Percentiles rank a stretch among this genome's conserved stretches.
These are phyloP conservation scores for Alternaria arborescens DNA, from an alignment of 2,329 filamentous ascomycete genomes.

Conservation along the genomic window DNA sequence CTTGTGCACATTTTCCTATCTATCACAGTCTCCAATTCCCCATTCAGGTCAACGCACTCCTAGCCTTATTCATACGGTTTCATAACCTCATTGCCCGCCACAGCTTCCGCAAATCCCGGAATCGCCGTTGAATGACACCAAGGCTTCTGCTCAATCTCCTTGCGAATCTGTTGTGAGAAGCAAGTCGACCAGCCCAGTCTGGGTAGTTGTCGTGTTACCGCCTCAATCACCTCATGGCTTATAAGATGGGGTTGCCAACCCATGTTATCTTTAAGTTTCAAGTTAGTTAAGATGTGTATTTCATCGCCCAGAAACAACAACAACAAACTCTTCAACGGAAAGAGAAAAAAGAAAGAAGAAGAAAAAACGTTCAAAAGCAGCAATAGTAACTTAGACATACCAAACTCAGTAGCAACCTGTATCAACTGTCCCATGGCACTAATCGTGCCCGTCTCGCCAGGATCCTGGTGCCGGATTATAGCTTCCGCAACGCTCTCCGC, in stretches of 20 bases:
- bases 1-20: neutral
- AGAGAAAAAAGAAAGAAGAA: too few species aligned
- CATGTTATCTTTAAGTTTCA: neutral
- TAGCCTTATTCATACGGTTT: neutral
- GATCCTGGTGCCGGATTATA: slow-evolving; percentile 9
- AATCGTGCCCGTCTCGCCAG: slow-evolving; percentile 5
- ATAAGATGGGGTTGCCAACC: slow-evolving; percentile 8
- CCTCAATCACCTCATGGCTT: neutral
- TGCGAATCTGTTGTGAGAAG: neutral
- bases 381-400: neutral
- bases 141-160: slow-evolving; percentile 3
- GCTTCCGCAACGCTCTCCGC: slow-evolving; percentile 11
- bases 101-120: neutral
- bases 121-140: slow-evolving; percentile 6
- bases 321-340: too few species aligned
- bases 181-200: slow-evolving; percentile 2
- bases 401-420: slow-evolving; percentile 5
- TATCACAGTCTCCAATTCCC: neutral
- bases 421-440: slow-evolving; percentile 4
- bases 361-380: too few species aligned
- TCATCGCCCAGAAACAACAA: too few species aligned
- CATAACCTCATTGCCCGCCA: slow-evolving; percentile 5
- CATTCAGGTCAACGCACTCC: too few species aligned
- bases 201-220: neutral
- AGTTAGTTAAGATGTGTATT: neutral